Evolutionary conservation across 352 stramenopile species (phyloP).

Genomic region (Globisporangium heterothallicum): DNA sequence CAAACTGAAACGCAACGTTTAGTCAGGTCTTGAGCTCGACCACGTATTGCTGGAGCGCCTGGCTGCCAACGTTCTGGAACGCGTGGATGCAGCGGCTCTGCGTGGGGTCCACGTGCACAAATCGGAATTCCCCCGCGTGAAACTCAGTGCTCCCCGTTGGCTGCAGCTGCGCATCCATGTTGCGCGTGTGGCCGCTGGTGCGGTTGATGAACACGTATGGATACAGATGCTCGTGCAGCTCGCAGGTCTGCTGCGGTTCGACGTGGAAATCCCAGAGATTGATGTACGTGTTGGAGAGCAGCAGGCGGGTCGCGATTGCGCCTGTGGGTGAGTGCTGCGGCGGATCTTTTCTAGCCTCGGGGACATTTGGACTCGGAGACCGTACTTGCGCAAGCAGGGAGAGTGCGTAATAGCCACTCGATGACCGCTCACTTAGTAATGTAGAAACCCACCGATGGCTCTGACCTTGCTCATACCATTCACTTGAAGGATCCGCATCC

Average conservation of each 20-base stretch:
- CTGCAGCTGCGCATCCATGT: constrained; percentile 23
- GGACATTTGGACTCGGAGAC: not conserved
- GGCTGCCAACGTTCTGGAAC: constrained; percentile 23
- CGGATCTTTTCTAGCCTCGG: not conserved
- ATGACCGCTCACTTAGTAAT: not conserved
- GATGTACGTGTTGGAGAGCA: constrained; percentile 28
- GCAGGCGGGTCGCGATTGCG: constrained; percentile 21
- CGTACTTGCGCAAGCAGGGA: constrained; percentile 6
- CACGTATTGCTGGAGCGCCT: constrained; percentile 30
- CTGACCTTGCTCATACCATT: not conserved
- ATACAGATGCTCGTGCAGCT: constrained; percentile 30
- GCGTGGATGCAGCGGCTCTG: constrained; percentile 23
- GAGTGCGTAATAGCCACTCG: constrained; percentile 10
- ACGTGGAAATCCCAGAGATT: constrained; percentile 40
- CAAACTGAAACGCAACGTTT: not conserved
- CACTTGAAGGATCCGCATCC: too few species aligned
- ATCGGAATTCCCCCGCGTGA: constrained; percentile 22
- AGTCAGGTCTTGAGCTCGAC: constrained; percentile 25
- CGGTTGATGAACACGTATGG: constrained; percentile 44
- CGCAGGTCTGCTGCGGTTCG: constrained; percentile 18
- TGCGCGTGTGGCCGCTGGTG: constrained; percentile 21
- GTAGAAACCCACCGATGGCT: not conserved
- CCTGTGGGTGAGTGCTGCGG: constrained; percentile 5
- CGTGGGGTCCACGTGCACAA: constrained; percentile 21
- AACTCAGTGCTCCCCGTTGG: constrained; percentile 23